Percentiles rank a stretch among this genome's conserved stretches.
Conservation (phyloP, 1,284 basidiomycete genomes). For the Lentinula novae-zelandiae region DNA sequence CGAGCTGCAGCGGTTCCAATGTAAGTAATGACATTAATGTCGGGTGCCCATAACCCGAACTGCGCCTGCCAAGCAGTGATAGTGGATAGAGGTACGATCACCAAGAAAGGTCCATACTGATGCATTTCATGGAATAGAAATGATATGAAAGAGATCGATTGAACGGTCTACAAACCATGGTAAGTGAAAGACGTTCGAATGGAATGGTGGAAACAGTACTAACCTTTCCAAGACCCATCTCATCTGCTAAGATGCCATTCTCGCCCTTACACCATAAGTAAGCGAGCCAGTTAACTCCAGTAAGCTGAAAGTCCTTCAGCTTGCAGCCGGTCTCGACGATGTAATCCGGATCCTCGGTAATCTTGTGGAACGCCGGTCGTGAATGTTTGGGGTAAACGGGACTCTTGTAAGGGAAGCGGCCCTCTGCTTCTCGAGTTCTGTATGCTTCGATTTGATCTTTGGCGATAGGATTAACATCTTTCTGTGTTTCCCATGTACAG, state of each 20-base stretch:
- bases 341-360: conserved; percentile 90
- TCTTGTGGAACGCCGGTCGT: conserved; percentile 83
- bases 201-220: conserved; percentile 7
- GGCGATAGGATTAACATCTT: conserved; percentile 75
- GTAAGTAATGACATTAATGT: conserved; percentile 96
- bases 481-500: conserved; percentile 92
- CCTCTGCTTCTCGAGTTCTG: conserved; percentile 73
- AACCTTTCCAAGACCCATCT: conserved; percentile 99
- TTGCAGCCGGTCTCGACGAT: conserved; percentile 74
- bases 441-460: conserved; percentile 80
- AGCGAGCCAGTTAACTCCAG: conserved; percentile 97
- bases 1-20: conserved; percentile 89
- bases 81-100: conserved; percentile 97
- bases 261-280: conserved; percentile 95
- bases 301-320: conserved; percentile 98
- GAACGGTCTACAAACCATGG: conserved; percentile 70
- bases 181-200: not conserved
- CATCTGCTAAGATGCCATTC: conserved; percentile 97
- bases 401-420: conserved; percentile 87
- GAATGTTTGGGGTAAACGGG: conserved; percentile 62
- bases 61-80: conserved; percentile 98
- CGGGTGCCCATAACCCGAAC: conserved; percentile 94
- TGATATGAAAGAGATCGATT: conserved; percentile 94
- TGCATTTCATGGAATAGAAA: conserved; percentile 93
- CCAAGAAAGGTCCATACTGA: conserved; percentile 96